Conservation (phyloP, 129 eudicot species). For the Flaveria ramosissima region DNA sequence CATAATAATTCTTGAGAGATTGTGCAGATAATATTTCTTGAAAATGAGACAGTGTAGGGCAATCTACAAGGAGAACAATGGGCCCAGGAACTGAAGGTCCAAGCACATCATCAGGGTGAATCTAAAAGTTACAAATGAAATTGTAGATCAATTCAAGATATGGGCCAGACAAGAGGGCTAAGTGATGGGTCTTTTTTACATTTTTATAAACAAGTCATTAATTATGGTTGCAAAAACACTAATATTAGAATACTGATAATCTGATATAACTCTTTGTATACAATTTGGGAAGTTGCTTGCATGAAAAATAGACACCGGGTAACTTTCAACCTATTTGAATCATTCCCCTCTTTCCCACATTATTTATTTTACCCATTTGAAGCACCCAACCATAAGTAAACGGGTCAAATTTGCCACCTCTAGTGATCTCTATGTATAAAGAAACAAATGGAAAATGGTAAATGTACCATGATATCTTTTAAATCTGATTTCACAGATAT, state of each 20-base stretch:
- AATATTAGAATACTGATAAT: background rate
- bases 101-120: conserved; percentile 81
- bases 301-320: background rate
- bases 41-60: conserved; percentile 73
- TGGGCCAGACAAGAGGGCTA: no score
- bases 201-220: background rate
- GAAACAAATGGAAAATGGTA: background rate
- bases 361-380: no score
- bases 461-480: conserved; percentile 58
- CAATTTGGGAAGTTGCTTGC: background rate
- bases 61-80: conserved; percentile 70
- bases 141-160: background rate
- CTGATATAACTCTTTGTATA: background rate
- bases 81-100: conserved; percentile 92
- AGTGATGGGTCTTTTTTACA: background rate
- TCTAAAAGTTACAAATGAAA: conserved; percentile 39
- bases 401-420: background rate
- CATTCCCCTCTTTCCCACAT: background rate
- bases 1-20: conserved; percentile 52
- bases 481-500: conserved; percentile 69
- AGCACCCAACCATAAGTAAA: background rate
- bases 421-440: background rate
- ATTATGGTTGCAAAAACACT: background rate
- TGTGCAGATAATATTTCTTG: conserved; percentile 51
- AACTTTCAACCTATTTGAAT: background rate